Base-by-base conservation (phyloP, 108 stramenopile genomes). In the Stephanodiscus minutulus region DNA sequence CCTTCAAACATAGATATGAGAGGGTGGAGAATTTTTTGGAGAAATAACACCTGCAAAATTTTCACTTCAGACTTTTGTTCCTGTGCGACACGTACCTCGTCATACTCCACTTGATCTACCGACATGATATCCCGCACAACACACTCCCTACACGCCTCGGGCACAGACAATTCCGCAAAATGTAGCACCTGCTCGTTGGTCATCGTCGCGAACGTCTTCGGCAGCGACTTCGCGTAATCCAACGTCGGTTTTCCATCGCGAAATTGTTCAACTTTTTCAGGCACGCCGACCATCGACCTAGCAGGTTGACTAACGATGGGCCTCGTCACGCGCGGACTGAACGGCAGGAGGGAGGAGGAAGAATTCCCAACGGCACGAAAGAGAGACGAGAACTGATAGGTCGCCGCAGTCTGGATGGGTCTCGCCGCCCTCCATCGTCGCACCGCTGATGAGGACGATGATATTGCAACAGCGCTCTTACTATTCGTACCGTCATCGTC, bases 21-120 rank as follows among this genome's bases (percentile, higher is more conserved):
- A n/a, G n/a, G n/a, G n/a, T n/a, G n/a, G n/a, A n/a, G n/a, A n/a
- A n/a, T n/a, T n/a, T n/a, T n/a, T n/a, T n/a, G n/a, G n/a, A n/a
- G n/a, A n/a, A n/a, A n/a, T n/a, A n/a, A n/a, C n/a, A n/a, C n/a
- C n/a, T n/a, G n/a, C n/a, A n/a, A n/a, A n/a, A n/a, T n/a, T n/a
- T n/a, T n/a, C n/a, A n/a, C n/a, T n/a, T n/a, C n/a, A n/a, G n/a
- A n/a, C n/a, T n/a, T n/a, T n/a, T n/a, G n/a, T n/a, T n/a, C n/a
- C n/a, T n/a, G n/a, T n/a, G n/a, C n/a, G n/a, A n/a, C n/a, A n/a
- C 72, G 28, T 57, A 73, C 63, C 41, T 64, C 47, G 48, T 79
- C 77, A 39, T 79, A 79, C 25, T 79, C 77, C 39, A 79, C 68
- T 25, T 61, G 47, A 67, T 79, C 77, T 27, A 79, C 77, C 56